Percentiles rank a stretch among this genome's conserved stretches.
Evolutionary conservation across 768 basidiomycete genomes (phyloP).

Genomic region (Mycena kentingensis): DNA sequence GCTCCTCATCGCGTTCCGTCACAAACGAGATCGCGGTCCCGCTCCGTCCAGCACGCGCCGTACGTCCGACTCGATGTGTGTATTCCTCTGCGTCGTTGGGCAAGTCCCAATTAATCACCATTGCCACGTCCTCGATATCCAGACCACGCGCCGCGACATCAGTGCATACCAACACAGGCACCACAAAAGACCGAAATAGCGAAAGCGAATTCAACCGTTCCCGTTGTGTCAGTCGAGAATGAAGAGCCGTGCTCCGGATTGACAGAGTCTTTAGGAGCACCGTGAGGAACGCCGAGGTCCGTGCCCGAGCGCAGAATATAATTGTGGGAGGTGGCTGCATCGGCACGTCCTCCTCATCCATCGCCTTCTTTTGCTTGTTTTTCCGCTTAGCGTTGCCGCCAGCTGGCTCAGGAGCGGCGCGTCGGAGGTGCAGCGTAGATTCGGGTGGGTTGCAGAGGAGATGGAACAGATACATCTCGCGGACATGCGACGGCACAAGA

Average conservation of each 20-base stretch:
- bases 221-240: slow-evolving; percentile 91
- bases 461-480: slow-evolving; percentile 89
- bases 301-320: slow-evolving; percentile 85
- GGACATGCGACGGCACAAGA: slow-evolving; percentile 91
- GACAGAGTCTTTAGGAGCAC: slow-evolving; percentile 71
- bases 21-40: slow-evolving; percentile 94
- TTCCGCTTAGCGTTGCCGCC: slow-evolving; percentile 39
- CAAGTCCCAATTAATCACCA: slow-evolving; percentile 97
- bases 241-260: slow-evolving; percentile 86
- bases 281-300: slow-evolving; percentile 89
- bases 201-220: slow-evolving; percentile 84
- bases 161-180: slow-evolving; percentile 91
- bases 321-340: slow-evolving; percentile 92
- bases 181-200: slow-evolving; percentile 80
- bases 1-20: slow-evolving; percentile 88
- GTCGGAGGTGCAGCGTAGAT: slow-evolving; percentile 67
- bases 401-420: slow-evolving; percentile 57
- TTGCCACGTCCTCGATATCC: slow-evolving; percentile 94
- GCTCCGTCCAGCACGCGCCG: slow-evolving; percentile 85
- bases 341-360: slow-evolving; percentile 52
- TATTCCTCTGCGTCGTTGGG: slow-evolving; percentile 92
- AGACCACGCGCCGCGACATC: slow-evolving; percentile 95
- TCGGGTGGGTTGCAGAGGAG: slow-evolving; percentile 88
- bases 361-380: slow-evolving; percentile 40
- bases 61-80: slow-evolving; percentile 92